Conservation (phyloP, 2,329 filamentous ascomycete genomes). For the Verticillium dahliae region DNA sequence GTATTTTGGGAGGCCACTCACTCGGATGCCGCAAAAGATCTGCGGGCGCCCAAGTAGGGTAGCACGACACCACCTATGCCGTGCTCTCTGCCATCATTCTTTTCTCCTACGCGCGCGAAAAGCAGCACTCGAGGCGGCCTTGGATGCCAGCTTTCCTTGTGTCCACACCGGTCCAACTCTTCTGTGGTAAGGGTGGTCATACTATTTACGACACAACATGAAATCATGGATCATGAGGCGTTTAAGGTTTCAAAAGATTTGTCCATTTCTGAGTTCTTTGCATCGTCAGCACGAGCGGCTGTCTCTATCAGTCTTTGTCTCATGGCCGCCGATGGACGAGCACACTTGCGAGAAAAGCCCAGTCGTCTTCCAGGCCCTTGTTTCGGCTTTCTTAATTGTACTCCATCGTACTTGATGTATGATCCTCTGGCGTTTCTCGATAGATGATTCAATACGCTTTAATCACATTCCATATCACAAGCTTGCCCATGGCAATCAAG, state of each 20-base stretch:
- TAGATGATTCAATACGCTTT: neutral
- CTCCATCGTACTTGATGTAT: neutral
- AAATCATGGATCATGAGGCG: slow-evolving; percentile 9
- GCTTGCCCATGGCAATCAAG: neutral
- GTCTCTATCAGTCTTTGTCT: neutral
- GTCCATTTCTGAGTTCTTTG: neutral
- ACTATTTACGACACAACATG: slow-evolving; percentile 8
- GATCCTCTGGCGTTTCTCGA: neutral
- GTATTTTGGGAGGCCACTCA: no score
- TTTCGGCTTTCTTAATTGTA: neutral
- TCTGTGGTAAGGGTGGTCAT: neutral
- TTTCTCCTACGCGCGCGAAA: neutral
- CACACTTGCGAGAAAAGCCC: neutral
- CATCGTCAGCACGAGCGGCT: neutral
- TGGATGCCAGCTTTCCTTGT: neutral
- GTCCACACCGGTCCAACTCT: neutral
- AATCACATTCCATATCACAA: neutral
- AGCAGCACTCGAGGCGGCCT: neutral
- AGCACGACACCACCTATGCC: neutral
- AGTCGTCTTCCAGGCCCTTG: neutral
- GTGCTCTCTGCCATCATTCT: neutral
- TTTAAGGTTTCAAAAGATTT: neutral
- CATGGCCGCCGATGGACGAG: neutral
- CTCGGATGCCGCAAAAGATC: no score
- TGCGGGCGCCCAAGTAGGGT: neutral